Conservation (phyloP, 2,329 filamentous ascomycete genomes). For the Alternaria novae-zelandiae region DNA sequence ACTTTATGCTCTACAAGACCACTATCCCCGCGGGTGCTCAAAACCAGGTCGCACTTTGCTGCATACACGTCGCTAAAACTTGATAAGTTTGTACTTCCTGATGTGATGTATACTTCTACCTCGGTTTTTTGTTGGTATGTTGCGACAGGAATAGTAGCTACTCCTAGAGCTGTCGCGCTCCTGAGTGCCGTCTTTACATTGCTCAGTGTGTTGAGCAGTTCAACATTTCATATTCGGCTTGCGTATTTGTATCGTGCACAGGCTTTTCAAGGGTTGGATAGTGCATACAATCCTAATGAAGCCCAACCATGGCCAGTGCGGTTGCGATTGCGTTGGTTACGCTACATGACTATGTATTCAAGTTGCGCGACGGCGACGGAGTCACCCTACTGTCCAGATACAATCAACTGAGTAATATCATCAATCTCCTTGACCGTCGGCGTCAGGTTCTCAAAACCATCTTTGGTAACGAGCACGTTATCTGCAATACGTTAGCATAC, state of each 20-base stretch:
- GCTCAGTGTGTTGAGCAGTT: no score
- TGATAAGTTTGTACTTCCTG: background rate
- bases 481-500: conserved; percentile 55
- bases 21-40: background rate
- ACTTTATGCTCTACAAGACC: background rate
- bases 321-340: background rate
- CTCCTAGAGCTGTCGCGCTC: no score
- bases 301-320: background rate
- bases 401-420: conserved; percentile 66
- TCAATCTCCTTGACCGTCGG: conserved; percentile 74
- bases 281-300: background rate
- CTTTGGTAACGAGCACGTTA: conserved; percentile 78
- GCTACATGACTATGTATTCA: background rate
- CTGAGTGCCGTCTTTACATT: no score
- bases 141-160: no score
- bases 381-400: background rate
- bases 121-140: no score
- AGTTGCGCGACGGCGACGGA: background rate
- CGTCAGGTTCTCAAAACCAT: conserved; percentile 84
- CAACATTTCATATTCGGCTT: no score
- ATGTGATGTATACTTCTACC: background rate
- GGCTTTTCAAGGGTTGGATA: background rate
- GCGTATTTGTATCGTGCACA: no score
- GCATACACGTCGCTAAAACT: background rate
- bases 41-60: background rate